Evolutionary conservation across 2,329 filamentous ascomycete species (phyloP).

Genomic region (Diplodia corticola): DNA sequence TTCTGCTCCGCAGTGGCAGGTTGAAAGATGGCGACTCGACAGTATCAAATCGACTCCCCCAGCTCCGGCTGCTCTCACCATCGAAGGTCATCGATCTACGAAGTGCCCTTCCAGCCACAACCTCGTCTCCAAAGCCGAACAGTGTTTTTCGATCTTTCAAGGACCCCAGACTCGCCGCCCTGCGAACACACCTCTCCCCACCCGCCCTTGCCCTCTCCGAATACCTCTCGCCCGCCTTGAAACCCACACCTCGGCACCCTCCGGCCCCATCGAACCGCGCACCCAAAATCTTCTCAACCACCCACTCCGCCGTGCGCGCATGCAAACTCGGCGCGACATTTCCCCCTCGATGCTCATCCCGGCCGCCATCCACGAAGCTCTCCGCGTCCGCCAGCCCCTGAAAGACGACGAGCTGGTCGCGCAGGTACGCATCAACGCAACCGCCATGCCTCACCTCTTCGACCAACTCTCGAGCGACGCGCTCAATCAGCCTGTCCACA

Average conservation of each 20-base stretch:
- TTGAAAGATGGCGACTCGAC: background rate
- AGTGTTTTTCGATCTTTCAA: background rate
- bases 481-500: constrained; percentile 42
- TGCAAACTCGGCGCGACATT: constrained; percentile 45
- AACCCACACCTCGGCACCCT: constrained; percentile 41
- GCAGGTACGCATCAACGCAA: constrained; percentile 56
- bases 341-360: constrained; percentile 26
- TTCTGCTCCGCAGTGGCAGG: background rate
- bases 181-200: background rate
- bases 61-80: background rate
- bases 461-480: constrained; percentile 48
- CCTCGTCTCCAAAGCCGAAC: background rate
- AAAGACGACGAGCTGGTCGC: constrained; percentile 62
- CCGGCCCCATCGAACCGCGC: constrained; percentile 42
- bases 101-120: too few relatives aligned
- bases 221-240: constrained; percentile 26
- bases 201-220: constrained; percentile 4
- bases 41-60: background rate
- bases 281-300: constrained; percentile 41
- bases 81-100: background rate
- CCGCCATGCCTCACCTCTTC: constrained; percentile 49
- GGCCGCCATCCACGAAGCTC: constrained; percentile 38
- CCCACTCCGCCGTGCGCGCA: constrained; percentile 49
- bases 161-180: background rate
- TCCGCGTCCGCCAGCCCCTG: constrained; percentile 54